Base-by-base conservation (phyloP, 805 yeast species). In the Metschnikowia shivogae region DNA sequence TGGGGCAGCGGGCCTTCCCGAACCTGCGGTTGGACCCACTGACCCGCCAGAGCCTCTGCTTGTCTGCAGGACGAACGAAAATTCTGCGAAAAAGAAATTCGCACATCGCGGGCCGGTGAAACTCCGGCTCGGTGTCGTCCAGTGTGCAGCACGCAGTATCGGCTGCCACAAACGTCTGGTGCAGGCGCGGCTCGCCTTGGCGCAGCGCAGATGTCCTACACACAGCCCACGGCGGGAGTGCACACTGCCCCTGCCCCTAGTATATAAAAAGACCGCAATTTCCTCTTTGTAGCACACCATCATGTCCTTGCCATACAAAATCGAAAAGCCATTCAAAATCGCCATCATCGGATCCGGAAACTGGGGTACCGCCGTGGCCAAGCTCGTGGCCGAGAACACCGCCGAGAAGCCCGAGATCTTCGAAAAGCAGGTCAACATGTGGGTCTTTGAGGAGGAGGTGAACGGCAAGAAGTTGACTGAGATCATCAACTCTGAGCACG, bases 321-420 rank as follows among this genome's bases (percentile, higher is more conserved):
- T 70, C 44, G 63, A 53, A 30, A 57, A 50, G 30, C 66, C 67
- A 3, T 70, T 68, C 60, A 65, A 53, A 49, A 58, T 72, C 42
- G 66, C 72, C 54, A 70, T 72, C 43, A 65, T 72, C 43, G 76
- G 76, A 13, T 68, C 73, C 14, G 76, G 76, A 32, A 72, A 70
- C 57, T 72, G 76, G 76, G 76, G 76, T 24, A 71, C 76, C 34
- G 70, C 76, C 36, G 70, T 72, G 26, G 75, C 76, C 48, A 72
- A 71, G 58, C 62, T 72, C 27, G 54, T 72, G 36, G 73, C 76
- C 11, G 76, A 72, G 55, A 72, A 72, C 60, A 59, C 74, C 31
- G 57, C 57, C 29, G 64, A 61, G 28, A 67, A 67, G 56, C 70
- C 75, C 2, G 63, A 64, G 38, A 51, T 70, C 36, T 72, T 72